These are phyloP conservation scores for Clonostachys rhizophaga DNA, from an alignment of 2,329 filamentous ascomycete genomes.

Conservation along the genomic window DNA sequence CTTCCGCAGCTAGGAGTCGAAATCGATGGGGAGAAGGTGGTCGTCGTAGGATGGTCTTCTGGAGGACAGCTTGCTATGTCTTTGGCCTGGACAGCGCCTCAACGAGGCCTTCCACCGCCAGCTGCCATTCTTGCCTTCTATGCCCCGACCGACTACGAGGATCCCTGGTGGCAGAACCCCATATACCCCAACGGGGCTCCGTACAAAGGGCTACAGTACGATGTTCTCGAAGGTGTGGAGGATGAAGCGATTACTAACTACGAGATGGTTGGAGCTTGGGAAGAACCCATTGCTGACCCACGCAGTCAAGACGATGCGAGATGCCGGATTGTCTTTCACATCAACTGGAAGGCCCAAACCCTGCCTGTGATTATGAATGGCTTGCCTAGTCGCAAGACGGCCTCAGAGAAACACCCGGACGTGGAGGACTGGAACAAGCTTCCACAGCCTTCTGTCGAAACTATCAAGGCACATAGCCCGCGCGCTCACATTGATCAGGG, in stretches of 20 bases:
- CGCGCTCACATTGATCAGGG: conserved; percentile 4
- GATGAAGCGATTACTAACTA: too few species aligned
- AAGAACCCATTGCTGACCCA: conserved; percentile 4
- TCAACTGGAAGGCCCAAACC: conserved; percentile 32
- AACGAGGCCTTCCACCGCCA: conserved; percentile 24
- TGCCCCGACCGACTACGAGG: conserved; percentile 27
- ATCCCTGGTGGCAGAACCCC: too few species aligned
- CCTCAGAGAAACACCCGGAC: too few species aligned
- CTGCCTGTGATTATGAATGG: conserved; percentile 27
- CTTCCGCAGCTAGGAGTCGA: conserved; percentile 21
- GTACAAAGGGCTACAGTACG: too few species aligned
- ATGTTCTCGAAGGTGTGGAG: too few species aligned
- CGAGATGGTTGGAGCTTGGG: too few species aligned
- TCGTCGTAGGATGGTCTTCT: conserved; percentile 41
- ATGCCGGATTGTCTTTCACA: conserved; percentile 28
- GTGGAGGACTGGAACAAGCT: too few species aligned
- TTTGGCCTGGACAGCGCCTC: conserved; percentile 25
- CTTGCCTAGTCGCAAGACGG: conserved; percentile 6
- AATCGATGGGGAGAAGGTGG: conserved; percentile 21
- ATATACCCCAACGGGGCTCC: too few species aligned
- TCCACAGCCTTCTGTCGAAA: too few species aligned
- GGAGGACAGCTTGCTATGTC: conserved; percentile 41
- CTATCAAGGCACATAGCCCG: conserved; percentile 1
- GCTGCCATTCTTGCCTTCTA: conserved; percentile 40
- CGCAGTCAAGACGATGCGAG: conserved; percentile 24